Percentiles rank a stretch among this genome's conserved stretches.
Evolutionary conservation across 805 yeast genomes (phyloP).

Genomic region (Saccharomycopsis microspora): DNA sequence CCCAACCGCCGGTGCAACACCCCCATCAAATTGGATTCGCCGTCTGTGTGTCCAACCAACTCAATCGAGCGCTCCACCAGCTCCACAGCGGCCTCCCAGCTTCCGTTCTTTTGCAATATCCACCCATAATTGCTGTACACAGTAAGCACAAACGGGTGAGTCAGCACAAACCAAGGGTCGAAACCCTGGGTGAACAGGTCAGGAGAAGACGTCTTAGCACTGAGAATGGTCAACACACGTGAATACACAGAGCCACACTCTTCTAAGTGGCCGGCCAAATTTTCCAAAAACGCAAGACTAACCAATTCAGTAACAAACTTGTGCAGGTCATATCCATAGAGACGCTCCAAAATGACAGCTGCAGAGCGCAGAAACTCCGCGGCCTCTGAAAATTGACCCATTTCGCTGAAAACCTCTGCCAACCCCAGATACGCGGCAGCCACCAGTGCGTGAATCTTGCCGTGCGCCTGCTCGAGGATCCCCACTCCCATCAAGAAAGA

Average conservation of each 20-base stretch:
- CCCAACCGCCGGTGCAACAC: no score
- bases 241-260: slow-evolving; percentile 53
- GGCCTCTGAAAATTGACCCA: slow-evolving; percentile 47
- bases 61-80: no score
- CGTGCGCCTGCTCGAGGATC: slow-evolving; percentile 73
- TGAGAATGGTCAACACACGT: slow-evolving; percentile 51
- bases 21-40: no score
- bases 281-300: slow-evolving; percentile 67
- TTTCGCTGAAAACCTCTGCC: slow-evolving; percentile 55
- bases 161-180: background rate
- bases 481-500: no score
- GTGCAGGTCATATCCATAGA: slow-evolving; percentile 67
- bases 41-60: no score
- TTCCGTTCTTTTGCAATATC: slow-evolving; percentile 31
- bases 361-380: slow-evolving; percentile 57
- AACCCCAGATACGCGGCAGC: slow-evolving; percentile 57
- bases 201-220: slow-evolving; percentile 21
- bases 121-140: slow-evolving; percentile 51
- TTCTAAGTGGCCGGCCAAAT: slow-evolving; percentile 41
- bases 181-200: slow-evolving; percentile 32
- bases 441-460: slow-evolving; percentile 68
- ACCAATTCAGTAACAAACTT: slow-evolving; percentile 63
- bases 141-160: slow-evolving; percentile 63
- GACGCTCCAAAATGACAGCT: slow-evolving; percentile 65
- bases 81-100: no score